Percentiles rank a stretch among this genome's conserved stretches.
Conservation (phyloP, 1,284 basidiomycete genomes). For the Naganishia albida region DNA sequence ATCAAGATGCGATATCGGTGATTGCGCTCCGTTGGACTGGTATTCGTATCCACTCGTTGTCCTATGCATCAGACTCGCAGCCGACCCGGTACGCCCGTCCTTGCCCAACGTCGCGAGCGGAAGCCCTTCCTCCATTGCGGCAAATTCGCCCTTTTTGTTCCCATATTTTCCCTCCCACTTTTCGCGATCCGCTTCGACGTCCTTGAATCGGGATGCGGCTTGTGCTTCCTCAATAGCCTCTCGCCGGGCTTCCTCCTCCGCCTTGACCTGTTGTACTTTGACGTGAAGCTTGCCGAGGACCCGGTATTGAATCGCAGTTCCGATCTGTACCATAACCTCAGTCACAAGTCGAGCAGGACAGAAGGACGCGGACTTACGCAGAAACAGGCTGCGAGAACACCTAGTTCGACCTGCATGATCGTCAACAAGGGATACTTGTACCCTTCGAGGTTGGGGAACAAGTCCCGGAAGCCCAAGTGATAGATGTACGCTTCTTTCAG, state of each 20-base stretch:
- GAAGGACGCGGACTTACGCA: constrained; percentile 43
- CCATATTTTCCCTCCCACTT: constrained; percentile 87
- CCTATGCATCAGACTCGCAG: constrained; percentile 34
- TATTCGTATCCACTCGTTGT: constrained; percentile 10
- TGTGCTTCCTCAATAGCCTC: constrained; percentile 74
- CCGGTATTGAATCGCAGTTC: constrained; percentile 84
- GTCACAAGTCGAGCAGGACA: not conserved
- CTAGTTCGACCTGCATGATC: constrained; percentile 90
- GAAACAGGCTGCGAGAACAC: constrained; percentile 72
- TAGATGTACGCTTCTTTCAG: constrained; percentile 97
- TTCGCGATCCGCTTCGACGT: constrained; percentile 68
- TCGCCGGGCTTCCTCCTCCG: constrained; percentile 69
- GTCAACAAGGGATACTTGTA: constrained; percentile 81
- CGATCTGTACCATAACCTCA: constrained; percentile 59
- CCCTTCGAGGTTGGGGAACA: constrained; percentile 76
- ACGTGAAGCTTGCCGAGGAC: constrained; percentile 75
- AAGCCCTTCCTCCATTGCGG: constrained; percentile 21
- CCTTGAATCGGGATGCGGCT: constrained; percentile 70
- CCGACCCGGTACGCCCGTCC: constrained; percentile 33
- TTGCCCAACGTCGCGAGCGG: constrained; percentile 21
- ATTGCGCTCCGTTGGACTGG: constrained; percentile 5
- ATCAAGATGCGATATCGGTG: constrained; percentile 16
- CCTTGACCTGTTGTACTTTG: constrained; percentile 71
- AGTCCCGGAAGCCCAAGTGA: constrained; percentile 71
- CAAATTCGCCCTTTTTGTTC: constrained; percentile 28